Conservation (phyloP, 805 yeast genomes). For the Torulaspora quercuum region DNA sequence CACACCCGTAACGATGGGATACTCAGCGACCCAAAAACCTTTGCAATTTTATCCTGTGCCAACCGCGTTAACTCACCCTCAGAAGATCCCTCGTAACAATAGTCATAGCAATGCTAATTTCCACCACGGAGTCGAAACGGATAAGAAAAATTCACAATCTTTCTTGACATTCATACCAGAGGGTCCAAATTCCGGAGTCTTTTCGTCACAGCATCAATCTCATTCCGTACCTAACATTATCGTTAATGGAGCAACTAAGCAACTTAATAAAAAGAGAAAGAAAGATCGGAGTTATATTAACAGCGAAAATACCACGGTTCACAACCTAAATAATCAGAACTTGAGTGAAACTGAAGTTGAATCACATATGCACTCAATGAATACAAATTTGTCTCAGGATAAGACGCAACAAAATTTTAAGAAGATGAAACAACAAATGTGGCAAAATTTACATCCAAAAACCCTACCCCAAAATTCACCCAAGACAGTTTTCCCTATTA, state of each 20-base stretch:
- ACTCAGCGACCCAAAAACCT: slow-evolving; percentile 36
- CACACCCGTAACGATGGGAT: slow-evolving; percentile 23
- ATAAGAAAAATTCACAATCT: slow-evolving; percentile 17
- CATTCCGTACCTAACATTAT: slow-evolving; percentile 20
- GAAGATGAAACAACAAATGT: slow-evolving; percentile 23
- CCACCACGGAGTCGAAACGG: slow-evolving; percentile 36
- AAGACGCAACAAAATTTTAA: slow-evolving; percentile 25
- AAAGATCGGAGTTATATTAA: too few relatives aligned
- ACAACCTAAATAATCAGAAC: too few relatives aligned
- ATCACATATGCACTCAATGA: too few relatives aligned
- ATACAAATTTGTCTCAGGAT: slow-evolving; percentile 34
- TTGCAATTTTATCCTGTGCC: slow-evolving; percentile 34
- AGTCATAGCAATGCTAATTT: slow-evolving; percentile 9
- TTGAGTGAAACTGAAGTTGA: too few relatives aligned
- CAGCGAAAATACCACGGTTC: too few relatives aligned
- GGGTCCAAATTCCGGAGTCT: slow-evolving; percentile 17
- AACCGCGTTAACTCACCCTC: slow-evolving; percentile 20
- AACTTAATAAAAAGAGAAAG: slow-evolving; percentile 11
- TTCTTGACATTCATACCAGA: slow-evolving; percentile 23
- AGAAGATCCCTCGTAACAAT: slow-evolving; percentile 13
- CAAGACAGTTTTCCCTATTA: slow-evolving; percentile 11
- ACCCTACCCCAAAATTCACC: slow-evolving; percentile 8
- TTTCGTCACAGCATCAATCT: slow-evolving; percentile 11
- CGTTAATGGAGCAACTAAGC: slow-evolving; percentile 22
- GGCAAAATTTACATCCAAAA: slow-evolving; percentile 14